phyloP scores from a whole-genome alignment of 2,329 filamentous ascomycete genomes.

The Neoarthrinium moseri region DNA sequence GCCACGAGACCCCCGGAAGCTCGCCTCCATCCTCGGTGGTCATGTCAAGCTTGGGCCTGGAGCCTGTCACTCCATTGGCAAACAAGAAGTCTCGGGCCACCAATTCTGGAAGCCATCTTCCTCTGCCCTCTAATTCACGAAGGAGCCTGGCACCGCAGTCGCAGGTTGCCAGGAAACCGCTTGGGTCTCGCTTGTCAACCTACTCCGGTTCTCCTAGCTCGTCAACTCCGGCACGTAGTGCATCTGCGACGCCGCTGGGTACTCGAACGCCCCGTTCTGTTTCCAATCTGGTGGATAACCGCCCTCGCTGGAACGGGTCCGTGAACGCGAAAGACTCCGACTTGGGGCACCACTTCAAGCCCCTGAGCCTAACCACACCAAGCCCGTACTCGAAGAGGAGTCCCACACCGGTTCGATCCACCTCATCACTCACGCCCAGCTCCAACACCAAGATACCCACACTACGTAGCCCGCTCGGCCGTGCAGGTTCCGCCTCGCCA shows the following conservation, averaged over 20 bases:
- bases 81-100: conserved; percentile 47
- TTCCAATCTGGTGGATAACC: conserved; percentile 46
- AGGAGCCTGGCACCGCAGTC: conserved; percentile 43
- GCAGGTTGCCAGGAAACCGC: conserved; percentile 39
- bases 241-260: conserved; percentile 49
- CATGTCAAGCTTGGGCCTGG: conserved; percentile 54
- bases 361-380: conserved; percentile 58
- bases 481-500: conserved; percentile 48
- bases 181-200: conserved; percentile 44
- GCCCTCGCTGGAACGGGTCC: conserved; percentile 72
- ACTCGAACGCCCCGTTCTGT: conserved; percentile 42
- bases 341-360: conserved; percentile 67
- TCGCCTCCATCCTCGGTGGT: conserved; percentile 62
- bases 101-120: conserved; percentile 43
- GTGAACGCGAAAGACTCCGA: conserved; percentile 64
- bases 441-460: conserved; percentile 48
- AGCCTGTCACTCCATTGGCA: conserved; percentile 43
- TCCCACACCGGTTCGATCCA: conserved; percentile 38
- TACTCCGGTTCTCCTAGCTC: conserved; percentile 31
- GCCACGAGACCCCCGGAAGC: conserved; percentile 69
- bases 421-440: conserved; percentile 40
- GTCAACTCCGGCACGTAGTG: conserved; percentile 35
- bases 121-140: conserved; percentile 38
- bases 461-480: conserved; percentile 45
- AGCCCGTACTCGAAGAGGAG: conserved; percentile 53